A percentile compares a stretch with the other conserved stretches of the same genome.
phyloP scores from a whole-genome alignment of 148 eudicot genomes.

The Spergularia bocconei region DNA sequence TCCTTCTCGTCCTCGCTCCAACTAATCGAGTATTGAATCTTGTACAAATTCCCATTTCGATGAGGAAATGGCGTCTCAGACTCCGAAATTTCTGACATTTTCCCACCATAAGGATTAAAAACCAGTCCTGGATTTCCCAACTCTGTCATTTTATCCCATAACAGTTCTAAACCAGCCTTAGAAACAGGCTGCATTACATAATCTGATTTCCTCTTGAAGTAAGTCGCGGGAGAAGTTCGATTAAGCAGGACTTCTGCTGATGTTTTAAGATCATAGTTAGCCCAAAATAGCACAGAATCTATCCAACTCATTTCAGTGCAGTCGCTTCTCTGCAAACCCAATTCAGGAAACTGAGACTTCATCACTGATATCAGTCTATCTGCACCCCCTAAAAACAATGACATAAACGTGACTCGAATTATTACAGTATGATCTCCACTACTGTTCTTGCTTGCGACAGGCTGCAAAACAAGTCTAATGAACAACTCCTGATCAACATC shows the following conservation, averaged over 20 bases:
- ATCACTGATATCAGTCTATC: slow-evolving; percentile 32
- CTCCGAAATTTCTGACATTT: slow-evolving; percentile 18
- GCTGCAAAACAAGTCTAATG: slow-evolving; percentile 32
- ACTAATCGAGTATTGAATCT: slow-evolving; percentile 29
- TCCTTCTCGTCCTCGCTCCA: slow-evolving; percentile 32
- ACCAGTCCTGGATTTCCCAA: slow-evolving; percentile 22
- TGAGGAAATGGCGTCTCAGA: slow-evolving; percentile 37
- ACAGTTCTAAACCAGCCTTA: slow-evolving; percentile 13
- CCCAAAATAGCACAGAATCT: slow-evolving; percentile 27
- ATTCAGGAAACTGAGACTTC: slow-evolving; percentile 40
- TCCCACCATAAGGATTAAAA: slow-evolving; percentile 18
- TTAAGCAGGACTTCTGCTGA: slow-evolving; percentile 18
- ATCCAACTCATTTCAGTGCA: slow-evolving; percentile 52
- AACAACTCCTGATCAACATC: slow-evolving; percentile 33
- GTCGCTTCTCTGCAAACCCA: slow-evolving; percentile 37
- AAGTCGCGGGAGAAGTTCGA: slow-evolving; percentile 15
- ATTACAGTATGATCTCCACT: slow-evolving; percentile 6
- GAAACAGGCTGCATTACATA: slow-evolving; percentile 27
- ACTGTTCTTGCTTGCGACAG: slow-evolving; percentile 2
- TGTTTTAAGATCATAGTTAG: slow-evolving; percentile 7
- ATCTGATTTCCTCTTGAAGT: slow-evolving; percentile 32
- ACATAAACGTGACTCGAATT: slow-evolving; percentile 20
- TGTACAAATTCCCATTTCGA: slow-evolving; percentile 26
- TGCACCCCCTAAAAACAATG: slow-evolving; percentile 34
- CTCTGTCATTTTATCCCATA: slow-evolving; percentile 29